Base-by-base conservation (phyloP, 1,139 yeast species). In the Pichia sp. region DNA sequence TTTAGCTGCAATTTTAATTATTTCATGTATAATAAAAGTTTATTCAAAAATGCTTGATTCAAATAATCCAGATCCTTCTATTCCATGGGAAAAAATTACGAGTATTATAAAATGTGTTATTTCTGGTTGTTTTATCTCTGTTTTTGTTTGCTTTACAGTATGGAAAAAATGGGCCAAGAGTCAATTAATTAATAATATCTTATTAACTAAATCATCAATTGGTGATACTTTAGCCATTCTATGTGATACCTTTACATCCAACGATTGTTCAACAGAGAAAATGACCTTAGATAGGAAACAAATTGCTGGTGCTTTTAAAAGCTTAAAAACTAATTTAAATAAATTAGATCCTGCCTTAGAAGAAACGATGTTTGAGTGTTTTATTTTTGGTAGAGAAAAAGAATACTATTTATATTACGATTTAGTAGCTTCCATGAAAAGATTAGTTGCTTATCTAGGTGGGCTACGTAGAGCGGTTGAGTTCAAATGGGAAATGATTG, bases 11-110 rank as follows among this genome's bases (percentile, higher is more conserved):
- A 83, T 86, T 44, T 75, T 85, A 9, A 67, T 85, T 38, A 80
- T 85, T 11, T 74, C 89, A 0, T 80, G 87, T 51, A 71, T 86
- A 37, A 77, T 85, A n/a, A 81, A 82, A 55, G 95, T 86, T 57
- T 50, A 42, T 20, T 50, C 53, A 12, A 42, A 35, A 24, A 75
- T 84, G 39, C 65, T 76, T 39, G 83, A 83, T 56, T 71, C 79
- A 0, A 80, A 82, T 10, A 23, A 35, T 5, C 20, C 30, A 20
- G 35, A 37, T 22, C 23, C 28, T 4, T 16, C 29, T 3, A 28
- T 46, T 4, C 85, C 90, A 0, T 59, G 80, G 48, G 67, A 66
- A 28, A 71, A 83, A 53, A 66, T 86, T 30, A 51, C 66, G 31
- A 76, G 82, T 34, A 74, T 82, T 11, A 74, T 82, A 40, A 58